phyloP scores from a whole-genome alignment of 1,139 yeast genomes.

The Zygoascus sp. region DNA sequence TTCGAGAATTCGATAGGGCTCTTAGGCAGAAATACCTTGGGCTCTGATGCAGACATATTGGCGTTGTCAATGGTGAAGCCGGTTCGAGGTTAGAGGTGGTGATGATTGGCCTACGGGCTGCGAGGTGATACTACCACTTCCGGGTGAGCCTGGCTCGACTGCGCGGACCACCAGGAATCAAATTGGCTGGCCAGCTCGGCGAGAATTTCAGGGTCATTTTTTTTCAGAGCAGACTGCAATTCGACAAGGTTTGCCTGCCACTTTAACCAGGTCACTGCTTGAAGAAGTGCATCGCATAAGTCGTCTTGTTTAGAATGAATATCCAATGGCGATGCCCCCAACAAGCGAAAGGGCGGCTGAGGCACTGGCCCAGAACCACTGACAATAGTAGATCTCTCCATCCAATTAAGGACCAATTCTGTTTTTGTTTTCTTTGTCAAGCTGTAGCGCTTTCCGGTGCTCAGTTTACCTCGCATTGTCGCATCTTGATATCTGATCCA shows the following conservation, averaged over 20 bases:
- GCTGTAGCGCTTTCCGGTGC: conserved; percentile 16
- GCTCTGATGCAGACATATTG: conserved; percentile 10
- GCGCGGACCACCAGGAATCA: conserved; percentile 8
- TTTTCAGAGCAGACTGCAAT: not conserved
- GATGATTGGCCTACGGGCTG: conserved; percentile 4
- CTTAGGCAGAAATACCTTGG: conserved; percentile 44
- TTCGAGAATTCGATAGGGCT: conserved; percentile 75
- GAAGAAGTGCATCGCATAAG: conserved; percentile 54
- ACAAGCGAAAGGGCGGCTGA: conserved; percentile 4
- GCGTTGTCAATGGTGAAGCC: not conserved
- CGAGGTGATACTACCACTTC: not conserved
- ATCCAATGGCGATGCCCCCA: conserved; percentile 9
- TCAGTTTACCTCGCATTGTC: conserved; percentile 11
- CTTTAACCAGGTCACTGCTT: conserved; percentile 49
- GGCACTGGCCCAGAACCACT: too few species aligned
- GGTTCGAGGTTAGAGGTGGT: not conserved
- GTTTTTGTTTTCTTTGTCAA: conserved; percentile 20
- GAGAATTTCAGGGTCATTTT: not conserved
- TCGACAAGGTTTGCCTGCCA: conserved; percentile 40
- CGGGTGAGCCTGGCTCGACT: conserved; percentile 1
- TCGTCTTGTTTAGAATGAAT: conserved; percentile 48
- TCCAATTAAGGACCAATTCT: conserved; percentile 20
- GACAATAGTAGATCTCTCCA: too few species aligned
- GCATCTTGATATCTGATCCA: conserved; percentile 30
- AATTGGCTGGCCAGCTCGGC: not conserved